Base-by-base conservation (phyloP, 225 moss, liverwort and hornwort genomes). In the Physcomitrellopsis africana region DNA sequence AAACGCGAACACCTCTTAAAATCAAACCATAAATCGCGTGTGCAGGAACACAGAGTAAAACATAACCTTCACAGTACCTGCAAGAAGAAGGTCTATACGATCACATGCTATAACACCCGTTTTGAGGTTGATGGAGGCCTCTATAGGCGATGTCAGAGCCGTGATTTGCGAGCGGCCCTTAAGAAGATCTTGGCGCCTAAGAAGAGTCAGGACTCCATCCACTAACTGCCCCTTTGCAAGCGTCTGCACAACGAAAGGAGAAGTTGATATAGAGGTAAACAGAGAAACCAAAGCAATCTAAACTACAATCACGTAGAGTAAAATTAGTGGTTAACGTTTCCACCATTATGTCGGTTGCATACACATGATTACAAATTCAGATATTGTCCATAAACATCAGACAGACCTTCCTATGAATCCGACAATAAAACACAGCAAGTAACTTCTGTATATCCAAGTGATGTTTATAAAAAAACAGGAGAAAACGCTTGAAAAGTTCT, bases 31-130 rank as follows among this genome's bases (percentile, higher is more conserved):
- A 54, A 23, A 54, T 63, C 58, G 44, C 56, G 54, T n/a, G 5
- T 23, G 23, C 18, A 29, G 57, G 8, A 26, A 24, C 3, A 55
- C 17, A 60, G 26, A 47, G 27, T 9, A 18, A 58, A 48, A 68
- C 51, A 55, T 5, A 54, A 32, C n/a, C 42, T 68, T 55, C 60
- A 60, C 67, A 46, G 10, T 51, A 94, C 97, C 97, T 85, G 95
- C 93, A 79, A 99, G 82, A 14, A 99, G 99, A 51, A 99, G 85
- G 77, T 99, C 99, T 17, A 99, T 56, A 61, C 99, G 95, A 45
- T 92, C 89, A 77, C 92, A 93, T 8, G 73, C 68, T 17, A 99
- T 83, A 44, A 70, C 77, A 29, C 93, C 93, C 24, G 80, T 77
- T 82, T 95, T 89, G 86, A 93, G 82, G 77, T 94, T 82, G 46